These are phyloP conservation scores for Carpinus viminea DNA, from an alignment of 306 rosid genomes.

Conservation along the genomic window DNA sequence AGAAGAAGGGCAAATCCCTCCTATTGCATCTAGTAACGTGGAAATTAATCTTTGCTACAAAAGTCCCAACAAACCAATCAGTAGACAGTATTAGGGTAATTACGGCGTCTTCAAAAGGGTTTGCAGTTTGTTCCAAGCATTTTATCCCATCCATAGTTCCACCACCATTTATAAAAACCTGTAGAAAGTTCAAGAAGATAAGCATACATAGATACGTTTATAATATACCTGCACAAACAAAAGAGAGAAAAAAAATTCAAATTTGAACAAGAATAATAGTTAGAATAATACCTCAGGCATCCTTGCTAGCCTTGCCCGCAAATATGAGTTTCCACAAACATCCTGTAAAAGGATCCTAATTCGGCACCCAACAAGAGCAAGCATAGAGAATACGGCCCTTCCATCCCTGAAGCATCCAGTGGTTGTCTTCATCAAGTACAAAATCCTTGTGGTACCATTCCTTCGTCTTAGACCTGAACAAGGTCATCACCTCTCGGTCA, in stretches of 20 bases:
- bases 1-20: background rate
- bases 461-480: conserved; percentile 4
- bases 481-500: conserved; percentile 19
- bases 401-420: conserved; percentile 46
- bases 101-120: background rate
- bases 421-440: conserved; percentile 27
- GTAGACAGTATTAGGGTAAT: background rate
- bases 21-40: no score
- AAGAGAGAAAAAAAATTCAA: background rate
- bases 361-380: conserved; percentile 33
- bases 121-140: background rate
- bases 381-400: conserved; percentile 27
- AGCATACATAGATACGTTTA: background rate
- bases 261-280: background rate
- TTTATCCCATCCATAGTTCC: background rate
- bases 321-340: background rate
- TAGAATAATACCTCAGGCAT: background rate
- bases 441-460: conserved; percentile 31
- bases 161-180: background rate
- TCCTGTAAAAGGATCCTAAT: background rate
- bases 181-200: background rate
- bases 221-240: background rate
- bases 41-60: no score
- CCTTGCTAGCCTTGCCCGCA: no score
- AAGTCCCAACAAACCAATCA: background rate